Evolutionary conservation across 306 rosid species (phyloP), one percentile per base, ranked within the genome.

Genomic region (Quercus wislizeni): DNA sequence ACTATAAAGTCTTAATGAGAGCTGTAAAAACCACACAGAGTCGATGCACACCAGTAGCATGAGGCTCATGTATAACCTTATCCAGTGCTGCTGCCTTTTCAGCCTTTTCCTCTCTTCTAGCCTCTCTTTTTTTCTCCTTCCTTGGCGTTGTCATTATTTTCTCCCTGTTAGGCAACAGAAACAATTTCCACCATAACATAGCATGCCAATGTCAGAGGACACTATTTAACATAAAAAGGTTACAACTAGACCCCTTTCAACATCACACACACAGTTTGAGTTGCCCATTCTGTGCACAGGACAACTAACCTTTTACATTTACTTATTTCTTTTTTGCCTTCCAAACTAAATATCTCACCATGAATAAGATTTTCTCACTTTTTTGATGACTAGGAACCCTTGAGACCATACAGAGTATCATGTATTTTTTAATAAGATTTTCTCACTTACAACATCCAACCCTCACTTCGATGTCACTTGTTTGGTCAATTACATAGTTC

Each of bases 91-190:
- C 97, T 56, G 94, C 99, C 28, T 76, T 89, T 87, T 84, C 94
- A 1, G 95, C 97, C 88, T 94, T 95, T 77, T 86, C 92, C 82
- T 92, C 88, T 88, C 99, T 92, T 87, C 97, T 91, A 83, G 89
- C 78, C 78, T 92, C 97, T 85, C 97, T 92, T 88, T 89, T 94
- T 74, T 49, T 90, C 82, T 92, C 87, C 77, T 94, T 94, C 76
- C 97, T 91, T 67, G 99, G 99, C 14, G 84, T 72, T 5, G 97
- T 92, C 91, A 88, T 85, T 83, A 91, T 90, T 83, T 91, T 92
- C 91, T 94, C 97, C 89, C 97, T 94, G 85, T 57, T 69, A n/a
- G 71, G 77, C 15, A 70, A n/a, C 63, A 31, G 12, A 78, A 81
- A 69, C 28, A 51, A 55, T 27, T 68, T 33, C 18, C 65, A 74